Evolutionary conservation across 176 grass and related monocot species (phyloP).

Genomic region (Oropetium thomaeum): DNA sequence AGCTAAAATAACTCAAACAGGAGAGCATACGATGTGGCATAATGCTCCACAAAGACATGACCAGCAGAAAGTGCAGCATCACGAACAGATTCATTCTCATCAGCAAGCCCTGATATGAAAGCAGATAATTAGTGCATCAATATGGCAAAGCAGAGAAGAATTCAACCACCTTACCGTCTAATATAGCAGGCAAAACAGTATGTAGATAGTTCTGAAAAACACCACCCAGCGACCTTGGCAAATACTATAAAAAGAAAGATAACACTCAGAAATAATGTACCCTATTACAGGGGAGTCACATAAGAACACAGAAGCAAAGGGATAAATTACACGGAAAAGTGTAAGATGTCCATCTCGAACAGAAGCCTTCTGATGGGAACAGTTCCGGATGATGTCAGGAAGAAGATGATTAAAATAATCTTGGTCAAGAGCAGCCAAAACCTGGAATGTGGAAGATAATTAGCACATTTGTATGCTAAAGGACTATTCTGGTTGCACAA

Average conservation of each 20-base stretch:
- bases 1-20: slow-evolving; percentile 11
- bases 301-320: slow-evolving; percentile 4
- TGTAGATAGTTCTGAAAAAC: slow-evolving; percentile 95
- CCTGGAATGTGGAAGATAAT: slow-evolving; percentile 57
- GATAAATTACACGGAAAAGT: slow-evolving; percentile 66
- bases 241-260: slow-evolving; percentile 54
- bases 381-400: slow-evolving; percentile 92
- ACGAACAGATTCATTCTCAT: slow-evolving; percentile 97
- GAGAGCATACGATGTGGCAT: slow-evolving; percentile 70
- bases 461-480: slow-evolving; percentile 8
- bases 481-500: background rate
- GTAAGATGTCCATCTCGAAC: slow-evolving; percentile 95
- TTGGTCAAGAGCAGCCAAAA: slow-evolving; percentile 91
- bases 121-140: slow-evolving; percentile 31
- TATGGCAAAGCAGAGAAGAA: slow-evolving; percentile 22
- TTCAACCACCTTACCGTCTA: slow-evolving; percentile 73
- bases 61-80: slow-evolving; percentile 95
- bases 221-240: slow-evolving; percentile 84
- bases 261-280: slow-evolving; percentile 30
- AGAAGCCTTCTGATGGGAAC: slow-evolving; percentile 91
- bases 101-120: slow-evolving; percentile 75
- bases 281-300: slow-evolving; percentile 1
- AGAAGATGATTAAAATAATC: slow-evolving; percentile 92
- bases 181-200: slow-evolving; percentile 85
- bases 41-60: slow-evolving; percentile 98